A percentile compares a stretch with the other conserved stretches of the same genome.
phyloP scores from a whole-genome alignment of 441 rosid species.

The Daphne laureola region DNA sequence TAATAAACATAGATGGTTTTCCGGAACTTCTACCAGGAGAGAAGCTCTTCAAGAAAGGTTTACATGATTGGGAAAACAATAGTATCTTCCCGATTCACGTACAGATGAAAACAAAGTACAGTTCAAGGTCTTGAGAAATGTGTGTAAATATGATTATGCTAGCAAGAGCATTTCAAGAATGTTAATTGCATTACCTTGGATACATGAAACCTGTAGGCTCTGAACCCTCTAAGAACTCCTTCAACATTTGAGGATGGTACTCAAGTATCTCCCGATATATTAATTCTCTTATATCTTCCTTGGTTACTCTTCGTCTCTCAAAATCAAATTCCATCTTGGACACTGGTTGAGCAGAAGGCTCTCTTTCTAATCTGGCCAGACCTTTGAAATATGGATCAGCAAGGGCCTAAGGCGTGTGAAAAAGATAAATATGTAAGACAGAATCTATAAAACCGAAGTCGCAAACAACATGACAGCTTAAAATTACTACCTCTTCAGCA shows the following conservation, averaged over 20 bases:
- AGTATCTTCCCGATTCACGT: no score
- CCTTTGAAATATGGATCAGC: constrained; percentile 87
- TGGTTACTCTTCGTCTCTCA: constrained; percentile 79
- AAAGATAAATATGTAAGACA: constrained; percentile 8
- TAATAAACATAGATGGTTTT: no score
- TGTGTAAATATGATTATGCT: constrained; percentile 9
- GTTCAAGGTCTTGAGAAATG: no score
- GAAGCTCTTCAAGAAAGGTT: no score
- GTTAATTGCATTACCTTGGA: constrained; percentile 41
- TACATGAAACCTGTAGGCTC: constrained; percentile 85
- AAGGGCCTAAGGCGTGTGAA: constrained; percentile 50
- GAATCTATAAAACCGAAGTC: constrained; percentile 1
- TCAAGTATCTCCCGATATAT: constrained; percentile 79
- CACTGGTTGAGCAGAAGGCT: constrained; percentile 88
- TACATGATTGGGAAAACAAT: no score
- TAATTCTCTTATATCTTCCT: constrained; percentile 84
- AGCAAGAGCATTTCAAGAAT: no score
- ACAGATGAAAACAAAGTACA: neutral
- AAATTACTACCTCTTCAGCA: constrained; percentile 76
- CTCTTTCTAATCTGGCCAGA: constrained; percentile 84
- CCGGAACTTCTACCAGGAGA: neutral
- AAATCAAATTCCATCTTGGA: constrained; percentile 86
- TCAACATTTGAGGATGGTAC: constrained; percentile 84
- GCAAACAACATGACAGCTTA: constrained; percentile 8
- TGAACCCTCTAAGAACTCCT: constrained; percentile 67